Evolutionary conservation across 768 basidiomycete genomes (phyloP).

Genomic region (Boletus rubropictus): DNA sequence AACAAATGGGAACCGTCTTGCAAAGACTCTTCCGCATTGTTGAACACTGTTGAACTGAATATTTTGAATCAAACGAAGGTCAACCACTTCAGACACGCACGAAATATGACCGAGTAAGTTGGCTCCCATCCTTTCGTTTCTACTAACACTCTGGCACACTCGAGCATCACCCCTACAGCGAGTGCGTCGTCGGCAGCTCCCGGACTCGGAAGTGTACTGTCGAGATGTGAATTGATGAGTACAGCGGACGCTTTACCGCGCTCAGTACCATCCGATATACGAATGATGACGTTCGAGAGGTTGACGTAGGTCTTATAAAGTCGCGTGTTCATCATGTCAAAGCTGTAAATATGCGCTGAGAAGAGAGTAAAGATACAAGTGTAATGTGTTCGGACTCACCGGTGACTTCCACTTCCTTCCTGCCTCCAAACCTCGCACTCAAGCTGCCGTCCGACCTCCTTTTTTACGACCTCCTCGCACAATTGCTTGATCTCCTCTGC

Average conservation of each 20-base stretch:
- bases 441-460: conserved; percentile 47
- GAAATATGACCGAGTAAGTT: conserved; percentile 71
- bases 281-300: conserved; percentile 85
- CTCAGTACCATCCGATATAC: conserved; percentile 72
- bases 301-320: conserved; percentile 84
- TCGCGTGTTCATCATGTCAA: conserved; percentile 85
- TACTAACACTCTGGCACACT: conserved; percentile 71
- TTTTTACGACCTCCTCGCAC: conserved; percentile 52
- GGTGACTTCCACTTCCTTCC: conserved; percentile 80
- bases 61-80: not conserved
- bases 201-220: conserved; percentile 84
- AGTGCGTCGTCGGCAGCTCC: conserved; percentile 88
- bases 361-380: not conserved
- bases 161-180: conserved; percentile 87
- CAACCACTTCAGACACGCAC: conserved; percentile 40
- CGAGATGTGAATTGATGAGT: conserved; percentile 84
- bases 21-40: conserved; percentile 89
- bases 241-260: conserved; percentile 75
- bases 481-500: conserved; percentile 54
- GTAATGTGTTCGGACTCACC: conserved; percentile 43
- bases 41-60: conserved; percentile 61
- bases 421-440: conserved; percentile 92
- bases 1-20: conserved; percentile 94
- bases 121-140: conserved; percentile 67
- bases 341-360: conserved; percentile 40